Evolutionary conservation across 2,329 filamentous ascomycete species (phyloP).

Genomic region (Arthrobotrys conoides): DNA sequence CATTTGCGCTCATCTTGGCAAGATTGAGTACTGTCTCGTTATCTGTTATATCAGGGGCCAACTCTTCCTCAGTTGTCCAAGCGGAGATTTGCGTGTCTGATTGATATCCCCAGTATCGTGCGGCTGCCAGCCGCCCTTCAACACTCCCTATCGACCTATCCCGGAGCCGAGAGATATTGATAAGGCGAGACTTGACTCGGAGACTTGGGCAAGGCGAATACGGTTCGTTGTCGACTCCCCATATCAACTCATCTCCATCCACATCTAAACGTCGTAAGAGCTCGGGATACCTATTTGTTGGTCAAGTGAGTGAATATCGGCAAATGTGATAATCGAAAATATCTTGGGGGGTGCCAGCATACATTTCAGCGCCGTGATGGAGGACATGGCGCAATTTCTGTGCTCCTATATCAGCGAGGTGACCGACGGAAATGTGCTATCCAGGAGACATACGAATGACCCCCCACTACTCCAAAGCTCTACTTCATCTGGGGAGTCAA

Average conservation of each 20-base stretch:
- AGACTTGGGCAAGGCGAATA: constrained; percentile 72
- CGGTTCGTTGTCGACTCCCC: constrained; percentile 75
- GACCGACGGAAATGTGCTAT: background rate
- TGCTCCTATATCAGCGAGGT: background rate
- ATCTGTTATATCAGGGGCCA: constrained; percentile 85
- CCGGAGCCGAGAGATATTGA: constrained; percentile 83
- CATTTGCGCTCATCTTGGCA: constrained; percentile 89
- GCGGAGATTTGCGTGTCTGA: constrained; percentile 73
- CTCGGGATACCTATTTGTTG: constrained; percentile 73
- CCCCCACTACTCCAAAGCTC: background rate
- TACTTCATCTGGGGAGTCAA: background rate
- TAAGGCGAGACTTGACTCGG: constrained; percentile 75
- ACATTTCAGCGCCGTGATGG: constrained; percentile 81
- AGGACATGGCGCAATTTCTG: constrained; percentile 83
- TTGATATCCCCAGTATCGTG: constrained; percentile 77
- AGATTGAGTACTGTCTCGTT: constrained; percentile 86
- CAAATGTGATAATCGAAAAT: background rate
- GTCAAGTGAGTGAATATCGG: background rate
- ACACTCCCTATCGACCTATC: constrained; percentile 83
- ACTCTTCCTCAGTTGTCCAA: constrained; percentile 85
- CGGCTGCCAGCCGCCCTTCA: constrained; percentile 81
- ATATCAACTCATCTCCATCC: constrained; percentile 74
- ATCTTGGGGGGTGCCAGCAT: constrained; percentile 66
- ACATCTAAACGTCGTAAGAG: constrained; percentile 85
- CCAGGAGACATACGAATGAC: constrained; percentile 42